A percentile compares a stretch with the other conserved stretches of the same genome.
phyloP scores from a whole-genome alignment of 768 basidiomycete genomes.

The Rhodotorula toruloides region DNA sequence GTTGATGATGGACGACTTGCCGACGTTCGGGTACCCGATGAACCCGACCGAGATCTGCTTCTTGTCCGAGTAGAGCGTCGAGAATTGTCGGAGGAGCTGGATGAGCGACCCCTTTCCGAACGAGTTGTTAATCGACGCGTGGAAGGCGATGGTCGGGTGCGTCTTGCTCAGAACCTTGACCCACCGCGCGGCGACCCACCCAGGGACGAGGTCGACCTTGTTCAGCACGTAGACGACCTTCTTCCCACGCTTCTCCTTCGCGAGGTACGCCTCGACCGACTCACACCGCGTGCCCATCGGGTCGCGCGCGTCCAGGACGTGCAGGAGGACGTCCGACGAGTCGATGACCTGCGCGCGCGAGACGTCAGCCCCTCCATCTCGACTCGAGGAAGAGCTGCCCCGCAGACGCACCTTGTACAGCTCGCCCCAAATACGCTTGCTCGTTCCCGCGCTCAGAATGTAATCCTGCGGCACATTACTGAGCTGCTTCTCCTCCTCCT shows the following conservation, averaged over 20 bases:
- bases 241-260: conserved; percentile 95
- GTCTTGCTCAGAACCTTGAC: conserved; percentile 89
- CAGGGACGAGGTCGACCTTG: conserved; percentile 97
- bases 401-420: conserved; percentile 69
- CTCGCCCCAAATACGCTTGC: conserved; percentile 91
- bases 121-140: conserved; percentile 96
- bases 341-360: conserved; percentile 65
- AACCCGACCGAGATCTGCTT: conserved; percentile 99
- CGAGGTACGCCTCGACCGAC: conserved; percentile 83
- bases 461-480: conserved; percentile 39
- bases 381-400: no score
- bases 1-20: conserved; percentile 96
- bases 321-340: conserved; percentile 92
- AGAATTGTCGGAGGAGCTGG: conserved; percentile 91
- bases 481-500: conserved; percentile 26
- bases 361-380: neutral
- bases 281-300: conserved; percentile 93
- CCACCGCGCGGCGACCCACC: conserved; percentile 97
- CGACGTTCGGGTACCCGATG: conserved; percentile 96
- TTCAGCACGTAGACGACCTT: conserved; percentile 94
- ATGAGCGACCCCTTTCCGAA: conserved; percentile 99
- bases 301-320: conserved; percentile 91
- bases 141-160: conserved; percentile 95
- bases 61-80: conserved; percentile 94
- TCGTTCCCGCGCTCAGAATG: conserved; percentile 83